phyloP scores from a whole-genome alignment of 2,329 filamentous ascomycete species.

The Penicillium hordei region DNA sequence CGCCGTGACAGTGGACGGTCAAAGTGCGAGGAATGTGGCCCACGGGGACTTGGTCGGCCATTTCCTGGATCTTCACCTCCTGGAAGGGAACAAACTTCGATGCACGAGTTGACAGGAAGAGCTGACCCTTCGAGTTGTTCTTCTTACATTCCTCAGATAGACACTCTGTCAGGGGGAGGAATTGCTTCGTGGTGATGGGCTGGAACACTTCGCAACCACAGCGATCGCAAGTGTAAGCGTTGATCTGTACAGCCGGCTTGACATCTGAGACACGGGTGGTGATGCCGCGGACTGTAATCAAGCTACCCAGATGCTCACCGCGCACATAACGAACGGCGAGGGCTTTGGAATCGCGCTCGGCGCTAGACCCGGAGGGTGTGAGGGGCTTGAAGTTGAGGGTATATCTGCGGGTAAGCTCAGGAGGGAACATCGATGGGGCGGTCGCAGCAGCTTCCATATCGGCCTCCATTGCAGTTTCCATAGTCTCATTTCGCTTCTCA shows the following conservation, averaged over 20 bases:
- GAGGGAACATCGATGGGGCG: constrained; percentile 74
- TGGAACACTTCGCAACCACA: constrained; percentile 98
- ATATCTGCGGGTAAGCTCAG: constrained; percentile 89
- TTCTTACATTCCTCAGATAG: constrained; percentile 84
- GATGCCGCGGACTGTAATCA: constrained; percentile 94
- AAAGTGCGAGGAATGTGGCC: constrained; percentile 93
- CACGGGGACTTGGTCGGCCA: constrained; percentile 98
- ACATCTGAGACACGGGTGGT: constrained; percentile 95
- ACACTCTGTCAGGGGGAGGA: constrained; percentile 80
- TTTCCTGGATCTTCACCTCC: constrained; percentile 97
- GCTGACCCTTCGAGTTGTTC: constrained; percentile 89
- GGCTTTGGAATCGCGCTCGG: constrained; percentile 58
- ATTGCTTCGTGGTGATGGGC: constrained; percentile 87
- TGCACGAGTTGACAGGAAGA: constrained; percentile 90
- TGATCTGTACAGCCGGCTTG: constrained; percentile 95
- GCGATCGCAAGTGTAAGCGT: constrained; percentile 94
- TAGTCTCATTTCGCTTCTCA: constrained; percentile 77
- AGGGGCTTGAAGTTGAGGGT: constrained; percentile 94
- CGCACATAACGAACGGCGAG: constrained; percentile 91
- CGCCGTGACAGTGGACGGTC: constrained; percentile 86
- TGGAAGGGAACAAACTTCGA: constrained; percentile 98
- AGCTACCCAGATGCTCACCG: constrained; percentile 85
- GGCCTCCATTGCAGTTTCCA: constrained; percentile 66
- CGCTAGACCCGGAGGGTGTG: constrained; percentile 67
- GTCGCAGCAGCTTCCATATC: constrained; percentile 63